Evolutionary conservation across 1,139 yeast species (phyloP), one percentile per base, ranked within the genome.

Genomic region (Magnusiomyces paraingens): DNA sequence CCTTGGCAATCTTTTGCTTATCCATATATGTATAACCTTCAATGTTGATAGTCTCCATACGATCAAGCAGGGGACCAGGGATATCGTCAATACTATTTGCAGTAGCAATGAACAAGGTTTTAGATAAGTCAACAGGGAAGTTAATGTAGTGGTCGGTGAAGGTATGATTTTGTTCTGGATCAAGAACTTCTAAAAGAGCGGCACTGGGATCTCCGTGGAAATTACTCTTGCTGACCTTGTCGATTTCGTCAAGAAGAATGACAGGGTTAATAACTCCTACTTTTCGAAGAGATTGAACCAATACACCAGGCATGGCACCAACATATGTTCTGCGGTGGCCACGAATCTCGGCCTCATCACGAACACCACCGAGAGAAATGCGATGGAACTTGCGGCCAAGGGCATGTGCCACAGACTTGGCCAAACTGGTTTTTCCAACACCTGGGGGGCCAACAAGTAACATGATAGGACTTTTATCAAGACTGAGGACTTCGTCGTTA

Each of bases 391-490:
- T 81, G 54, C 96, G 76, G 2, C 86, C 86, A 58, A 90, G 72
- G 1, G 95, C 81, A n/a, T 78, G 75, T 1, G 97, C 96, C 52
- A 90, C 82, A 0, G 95, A 86, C 65, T 84, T 84, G 2, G 96
- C 96, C 57, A 90, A 75, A 2, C 96, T 87, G 0, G 97, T 90
- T 67, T 90, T 90, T 43, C 97, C 97, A 6, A 90, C 95, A 49
- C 97, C 97, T 0, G 97, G 97, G 10, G 97, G 97, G 0, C 97
- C 97, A 2, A 90, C 90, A 56, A 91, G 74, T 70, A 89, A 77
- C 48, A 91, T 74, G 50, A 89, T 88, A 29, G 95, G 93, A 6
- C 93, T 78, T 63, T 79, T 81, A 43, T 71, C 73, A 43, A 70
- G 70, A 17, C 70, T 71, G 52, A 69, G 57, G 50, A 68, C 43